Evolutionary conservation across 441 rosid genomes (phyloP), one percentile per base, ranked within the genome.

Genomic region (Theobroma grandiflorum): DNA sequence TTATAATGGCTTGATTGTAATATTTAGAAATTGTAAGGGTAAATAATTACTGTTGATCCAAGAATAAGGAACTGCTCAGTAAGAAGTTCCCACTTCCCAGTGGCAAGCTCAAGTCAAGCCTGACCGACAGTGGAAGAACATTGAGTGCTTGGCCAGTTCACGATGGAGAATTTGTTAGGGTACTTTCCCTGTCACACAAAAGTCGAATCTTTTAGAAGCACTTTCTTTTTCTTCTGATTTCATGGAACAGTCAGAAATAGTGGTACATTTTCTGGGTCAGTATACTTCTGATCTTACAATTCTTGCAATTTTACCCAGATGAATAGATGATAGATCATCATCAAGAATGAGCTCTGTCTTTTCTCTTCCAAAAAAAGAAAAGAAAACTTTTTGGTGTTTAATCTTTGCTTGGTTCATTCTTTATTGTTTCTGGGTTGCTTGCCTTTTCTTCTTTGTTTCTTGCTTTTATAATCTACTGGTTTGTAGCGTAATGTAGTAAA

Each of bases 1-100:
- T 47, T 20, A 16, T n/a, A 45, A 45, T 59, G 80, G 73, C 65
- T 73, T 52, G 22, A 68, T 31, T 35, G 75, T 75, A 49, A 75
- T 59, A 45, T 59, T 61, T 16, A 33, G 4, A 15, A 6, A 20
- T 26, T 33, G 18, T 2, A 22, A 12, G 70, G 55, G 75, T 43
- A 50, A 18, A 47, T 59, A 37, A 8, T 2, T 10, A 61, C 2
- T 2, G 16, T 5, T 3, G 47, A 5, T 58, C 16, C 61, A 10
- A 14, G 20, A 55, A 40, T 62, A 15, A 14, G 6, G 6, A 66
- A 33, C 50, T 4, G 11, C 37, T n/a, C 57, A n/a, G 57, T 20
- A 45, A 42, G 55, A 22, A 15, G 6, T 26, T 49, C 74, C 26
- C 22, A 70, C 11, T 49, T 26, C 11, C 64, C 64, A 9, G 49